A percentile compares a stretch with the other conserved stretches of the same genome.
phyloP scores from a whole-genome alignment of 1,139 yeast species.

The Yamadazyma sp. region DNA sequence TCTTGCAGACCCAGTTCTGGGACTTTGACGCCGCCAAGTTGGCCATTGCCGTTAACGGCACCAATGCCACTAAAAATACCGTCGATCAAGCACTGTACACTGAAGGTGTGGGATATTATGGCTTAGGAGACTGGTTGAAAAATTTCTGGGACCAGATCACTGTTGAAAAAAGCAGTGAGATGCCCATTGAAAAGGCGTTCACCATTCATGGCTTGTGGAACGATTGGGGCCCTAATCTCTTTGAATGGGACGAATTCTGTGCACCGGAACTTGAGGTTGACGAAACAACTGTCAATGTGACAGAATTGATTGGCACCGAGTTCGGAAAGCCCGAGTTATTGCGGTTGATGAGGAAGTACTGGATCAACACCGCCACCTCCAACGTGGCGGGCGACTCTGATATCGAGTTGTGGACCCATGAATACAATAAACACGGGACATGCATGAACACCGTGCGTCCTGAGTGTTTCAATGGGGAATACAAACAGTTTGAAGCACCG shows the following conservation, averaged over 20 bases:
- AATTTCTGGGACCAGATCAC: constrained; percentile 3
- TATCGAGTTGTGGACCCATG: constrained; percentile 40
- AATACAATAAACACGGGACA: constrained; percentile 47
- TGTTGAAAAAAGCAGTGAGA: constrained; percentile 7
- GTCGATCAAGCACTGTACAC: constrained; percentile 2
- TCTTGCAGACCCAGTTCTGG: constrained; percentile 44
- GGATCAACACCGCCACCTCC: constrained; percentile 37
- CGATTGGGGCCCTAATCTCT: constrained; percentile 28
- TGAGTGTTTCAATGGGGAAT: constrained; percentile 33
- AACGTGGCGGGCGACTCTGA: constrained; percentile 30
- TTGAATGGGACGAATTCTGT: constrained; percentile 30
- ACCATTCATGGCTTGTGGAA: constrained; percentile 47
- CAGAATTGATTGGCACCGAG: constrained; percentile 28
- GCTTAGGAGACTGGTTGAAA: constrained; percentile 6
- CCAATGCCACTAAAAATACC: constrained; percentile 12
- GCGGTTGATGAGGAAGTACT: constrained; percentile 31
- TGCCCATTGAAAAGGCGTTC: constrained; percentile 23
- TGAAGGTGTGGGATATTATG: constrained; percentile 12
- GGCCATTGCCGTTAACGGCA: constrained; percentile 19
- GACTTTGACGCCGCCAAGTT: constrained; percentile 31
- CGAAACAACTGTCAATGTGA: constrained; percentile 26
- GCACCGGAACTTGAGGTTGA: constrained; percentile 29
- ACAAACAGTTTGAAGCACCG: constrained; percentile 31
- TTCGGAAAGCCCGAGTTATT: constrained; percentile 30
- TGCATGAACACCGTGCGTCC: constrained; percentile 44